These are phyloP conservation scores for Neonectria coccinea DNA, from an alignment of 2,329 filamentous ascomycete genomes.

Conservation along the genomic window DNA sequence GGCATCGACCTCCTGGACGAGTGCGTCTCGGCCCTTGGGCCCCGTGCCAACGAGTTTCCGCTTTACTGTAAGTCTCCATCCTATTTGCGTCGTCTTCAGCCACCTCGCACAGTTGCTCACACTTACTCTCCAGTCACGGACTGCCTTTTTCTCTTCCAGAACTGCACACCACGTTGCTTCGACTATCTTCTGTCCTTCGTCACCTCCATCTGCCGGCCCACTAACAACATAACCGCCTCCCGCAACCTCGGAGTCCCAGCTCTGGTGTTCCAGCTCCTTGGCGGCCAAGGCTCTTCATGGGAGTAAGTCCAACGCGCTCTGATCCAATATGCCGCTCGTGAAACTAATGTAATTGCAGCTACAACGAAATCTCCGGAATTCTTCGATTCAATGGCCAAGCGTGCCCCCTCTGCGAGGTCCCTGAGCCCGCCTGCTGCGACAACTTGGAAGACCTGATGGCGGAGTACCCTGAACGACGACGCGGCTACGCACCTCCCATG, in stretches of 20 bases:
- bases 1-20: background rate
- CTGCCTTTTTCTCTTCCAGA: background rate
- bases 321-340: background rate
- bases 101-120: background rate
- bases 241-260: background rate
- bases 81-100: too few species aligned
- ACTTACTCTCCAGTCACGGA: background rate
- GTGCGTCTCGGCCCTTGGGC: background rate
- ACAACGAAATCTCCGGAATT: background rate
- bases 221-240: background rate
- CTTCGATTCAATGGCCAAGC: background rate
- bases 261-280: background rate
- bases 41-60: background rate
- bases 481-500: background rate
- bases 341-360: background rate
- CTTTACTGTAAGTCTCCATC: background rate
- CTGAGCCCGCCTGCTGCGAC: background rate
- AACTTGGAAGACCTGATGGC: background rate
- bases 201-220: background rate
- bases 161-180: background rate
- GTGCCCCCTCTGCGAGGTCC: background rate
- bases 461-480: background rate
- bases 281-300: background rate
- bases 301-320: background rate
- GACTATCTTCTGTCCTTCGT: background rate